phyloP scores from a whole-genome alignment of 2,329 filamentous ascomycete species.

The Colletotrichum godetiae region DNA sequence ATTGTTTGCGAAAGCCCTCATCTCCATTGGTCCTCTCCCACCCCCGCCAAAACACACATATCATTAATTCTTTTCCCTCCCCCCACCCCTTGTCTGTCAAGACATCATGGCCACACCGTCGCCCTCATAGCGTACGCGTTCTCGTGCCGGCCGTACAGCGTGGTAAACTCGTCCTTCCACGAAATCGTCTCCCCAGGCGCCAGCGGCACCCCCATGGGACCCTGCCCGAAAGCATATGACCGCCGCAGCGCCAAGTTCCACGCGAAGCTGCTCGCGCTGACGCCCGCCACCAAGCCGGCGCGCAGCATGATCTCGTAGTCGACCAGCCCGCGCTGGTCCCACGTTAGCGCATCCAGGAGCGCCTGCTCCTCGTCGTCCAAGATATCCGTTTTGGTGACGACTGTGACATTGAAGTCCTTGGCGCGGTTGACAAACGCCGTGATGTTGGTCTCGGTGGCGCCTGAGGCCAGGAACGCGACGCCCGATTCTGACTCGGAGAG shows the following conservation, averaged over 20 bases:
- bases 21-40: background rate
- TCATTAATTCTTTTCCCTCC: background rate
- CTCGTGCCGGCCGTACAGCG: constrained; percentile 43
- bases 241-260: constrained; percentile 59
- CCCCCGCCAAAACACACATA: background rate
- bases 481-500: constrained; percentile 41
- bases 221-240: constrained; percentile 40
- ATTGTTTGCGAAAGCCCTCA: background rate
- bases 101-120: constrained; percentile 32
- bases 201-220: constrained; percentile 18
- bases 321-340: constrained; percentile 61
- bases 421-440: constrained; percentile 50
- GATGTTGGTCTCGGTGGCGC: constrained; percentile 49
- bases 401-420: constrained; percentile 48
- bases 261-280: constrained; percentile 56
- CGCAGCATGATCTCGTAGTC: constrained; percentile 62
- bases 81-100: background rate
- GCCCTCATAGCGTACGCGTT: constrained; percentile 42
- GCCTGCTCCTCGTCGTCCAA: constrained; percentile 49
- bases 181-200: constrained; percentile 35
- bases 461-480: constrained; percentile 56
- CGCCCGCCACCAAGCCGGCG: constrained; percentile 55
- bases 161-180: constrained; percentile 48
- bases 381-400: constrained; percentile 56
- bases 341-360: constrained; percentile 50